Evolutionary conservation across 257 asterid genomes (phyloP).

Genomic region (Gentiana macrophylla): DNA sequence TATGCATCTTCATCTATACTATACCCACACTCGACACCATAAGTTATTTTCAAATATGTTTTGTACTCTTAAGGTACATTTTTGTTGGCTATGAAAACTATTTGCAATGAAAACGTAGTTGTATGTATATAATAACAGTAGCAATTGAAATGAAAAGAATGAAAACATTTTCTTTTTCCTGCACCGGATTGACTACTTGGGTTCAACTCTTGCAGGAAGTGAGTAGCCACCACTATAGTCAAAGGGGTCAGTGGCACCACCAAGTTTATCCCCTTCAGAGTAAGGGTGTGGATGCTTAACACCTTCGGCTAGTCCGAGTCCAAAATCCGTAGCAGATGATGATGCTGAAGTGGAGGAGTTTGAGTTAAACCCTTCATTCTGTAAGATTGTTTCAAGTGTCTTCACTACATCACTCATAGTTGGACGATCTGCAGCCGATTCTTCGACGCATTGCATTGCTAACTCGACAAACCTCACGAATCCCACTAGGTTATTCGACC

Average conservation of each 20-base stretch:
- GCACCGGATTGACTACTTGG: conserved; percentile 19
- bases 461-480: conserved; percentile 54
- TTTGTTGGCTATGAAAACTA: too few species aligned
- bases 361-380: conserved; percentile 47
- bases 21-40: too few species aligned
- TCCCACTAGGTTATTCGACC: conserved; percentile 30
- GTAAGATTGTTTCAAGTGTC: conserved; percentile 51
- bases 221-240: conserved; percentile 48
- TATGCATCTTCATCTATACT: too few species aligned
- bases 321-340: conserved; percentile 73
- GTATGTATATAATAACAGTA: too few species aligned
- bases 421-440: conserved; percentile 77
- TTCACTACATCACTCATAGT: conserved; percentile 81
- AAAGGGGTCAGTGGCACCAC: conserved; percentile 29
- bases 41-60: too few species aligned
- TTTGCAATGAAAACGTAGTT: too few species aligned
- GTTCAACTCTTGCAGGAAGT: conserved; percentile 40
- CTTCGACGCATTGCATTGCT: conserved; percentile 90
- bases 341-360: conserved; percentile 70
- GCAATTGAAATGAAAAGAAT: conserved; percentile 3
- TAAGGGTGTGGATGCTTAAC: conserved; percentile 40
- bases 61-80: too few species aligned
- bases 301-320: conserved; percentile 23
- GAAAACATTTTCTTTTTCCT: neutral
- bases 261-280: conserved; percentile 30